phyloP scores from a whole-genome alignment of 2,329 filamentous ascomycete species.

The Neoscytalidium dimidiatum region DNA sequence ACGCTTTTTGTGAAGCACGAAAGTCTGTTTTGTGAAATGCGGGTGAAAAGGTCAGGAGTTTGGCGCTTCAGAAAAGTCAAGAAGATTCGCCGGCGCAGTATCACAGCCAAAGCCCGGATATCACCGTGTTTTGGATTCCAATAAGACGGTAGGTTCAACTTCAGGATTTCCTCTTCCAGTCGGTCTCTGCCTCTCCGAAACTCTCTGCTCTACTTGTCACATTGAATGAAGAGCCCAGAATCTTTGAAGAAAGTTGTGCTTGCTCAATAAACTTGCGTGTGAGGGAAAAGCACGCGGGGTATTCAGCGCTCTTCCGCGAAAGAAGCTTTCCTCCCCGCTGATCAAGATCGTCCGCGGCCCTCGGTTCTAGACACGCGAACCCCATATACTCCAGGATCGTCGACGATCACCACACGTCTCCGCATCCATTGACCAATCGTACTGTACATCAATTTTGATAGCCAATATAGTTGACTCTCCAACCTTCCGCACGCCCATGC shows the following conservation, averaged over 20 bases:
- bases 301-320: not conserved
- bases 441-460: no score
- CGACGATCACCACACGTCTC: not conserved
- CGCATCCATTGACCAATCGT: not conserved
- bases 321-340: not conserved
- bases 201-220: not conserved
- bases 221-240: no score
- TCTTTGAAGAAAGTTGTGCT: no score
- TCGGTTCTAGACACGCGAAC: not conserved
- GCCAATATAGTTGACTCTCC: not conserved
- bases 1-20: not conserved
- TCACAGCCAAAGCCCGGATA: not conserved
- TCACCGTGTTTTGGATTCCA: not conserved
- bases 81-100: not conserved
- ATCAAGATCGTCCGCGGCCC: not conserved
- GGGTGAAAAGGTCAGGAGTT: not conserved
- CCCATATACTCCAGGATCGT: not conserved
- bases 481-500: not conserved
- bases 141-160: not conserved
- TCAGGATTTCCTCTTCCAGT: not conserved
- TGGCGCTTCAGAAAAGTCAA: not conserved
- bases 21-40: not conserved
- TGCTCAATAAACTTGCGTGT: no score
- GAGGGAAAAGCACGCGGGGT: not conserved
- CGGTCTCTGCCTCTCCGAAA: not conserved